phyloP scores from a whole-genome alignment of 2,329 filamentous ascomycete species.

The Colletotrichum spinosum region DNA sequence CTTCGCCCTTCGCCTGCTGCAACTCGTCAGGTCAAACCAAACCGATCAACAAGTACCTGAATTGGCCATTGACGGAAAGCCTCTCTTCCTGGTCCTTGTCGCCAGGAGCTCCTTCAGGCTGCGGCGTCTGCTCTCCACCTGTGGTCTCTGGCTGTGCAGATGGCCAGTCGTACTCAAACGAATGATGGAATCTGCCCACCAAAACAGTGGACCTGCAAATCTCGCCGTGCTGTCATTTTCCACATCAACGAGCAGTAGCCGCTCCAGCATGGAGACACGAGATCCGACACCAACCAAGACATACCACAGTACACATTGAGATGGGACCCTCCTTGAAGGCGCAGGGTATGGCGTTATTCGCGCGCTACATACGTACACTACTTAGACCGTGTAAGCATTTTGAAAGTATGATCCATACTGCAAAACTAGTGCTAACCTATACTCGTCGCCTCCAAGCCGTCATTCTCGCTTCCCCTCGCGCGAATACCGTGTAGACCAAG shows the following conservation, averaged over 20 bases:
- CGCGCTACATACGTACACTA: conserved; percentile 30
- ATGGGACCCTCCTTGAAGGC: conserved; percentile 27
- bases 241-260: conserved; percentile 31
- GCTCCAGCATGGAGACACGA: conserved; percentile 35
- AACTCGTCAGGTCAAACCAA: conserved; percentile 27
- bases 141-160: conserved; percentile 35
- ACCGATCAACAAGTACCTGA: neutral
- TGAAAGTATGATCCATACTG: conserved; percentile 20
- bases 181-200: conserved; percentile 37
- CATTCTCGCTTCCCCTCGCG: conserved; percentile 26
- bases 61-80: conserved; percentile 20
- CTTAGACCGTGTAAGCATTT: conserved; percentile 3
- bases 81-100: conserved; percentile 35
- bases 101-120: conserved; percentile 27
- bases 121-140: conserved; percentile 30
- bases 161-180: conserved; percentile 35
- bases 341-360: conserved; percentile 37
- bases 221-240: conserved; percentile 37
- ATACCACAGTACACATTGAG: too few relatives aligned
- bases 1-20: conserved; percentile 10
- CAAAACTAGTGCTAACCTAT: conserved; percentile 26
- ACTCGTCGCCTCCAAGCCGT: conserved; percentile 20
- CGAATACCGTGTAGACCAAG: too few relatives aligned
- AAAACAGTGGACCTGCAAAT: conserved; percentile 35
- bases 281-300: conserved; percentile 32